phyloP scores from a whole-genome alignment of 192 early-diverging fungal species.

The Umbelopsis sp. region DNA sequence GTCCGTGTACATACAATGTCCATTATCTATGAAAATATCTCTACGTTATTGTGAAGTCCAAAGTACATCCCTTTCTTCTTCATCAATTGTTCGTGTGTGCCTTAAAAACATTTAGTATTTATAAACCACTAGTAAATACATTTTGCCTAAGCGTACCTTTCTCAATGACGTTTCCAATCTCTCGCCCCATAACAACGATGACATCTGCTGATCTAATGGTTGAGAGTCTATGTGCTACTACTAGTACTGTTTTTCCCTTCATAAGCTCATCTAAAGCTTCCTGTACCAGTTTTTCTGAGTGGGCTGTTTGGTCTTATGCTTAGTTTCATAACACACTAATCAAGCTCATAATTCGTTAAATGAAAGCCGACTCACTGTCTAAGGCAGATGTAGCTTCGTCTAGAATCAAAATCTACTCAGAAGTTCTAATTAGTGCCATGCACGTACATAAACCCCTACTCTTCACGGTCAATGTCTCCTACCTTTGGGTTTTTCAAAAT shows the following conservation, averaged over 20 bases:
- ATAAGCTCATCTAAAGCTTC: slow-evolving; percentile 71
- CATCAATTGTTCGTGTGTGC: slow-evolving; percentile 39
- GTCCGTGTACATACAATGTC: background rate
- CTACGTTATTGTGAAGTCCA: slow-evolving; percentile 31
- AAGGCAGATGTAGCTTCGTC: slow-evolving; percentile 82
- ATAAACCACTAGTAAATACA: background rate
- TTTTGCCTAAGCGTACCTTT: slow-evolving; percentile 31
- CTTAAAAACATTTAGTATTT: slow-evolving; percentile 9
- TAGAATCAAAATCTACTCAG: slow-evolving; percentile 65
- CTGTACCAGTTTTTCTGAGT: slow-evolving; percentile 74
- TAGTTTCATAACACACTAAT: background rate
- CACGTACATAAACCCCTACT: too few relatives aligned
- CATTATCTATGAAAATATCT: background rate
- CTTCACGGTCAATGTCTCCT: background rate
- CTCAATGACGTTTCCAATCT: slow-evolving; percentile 42
- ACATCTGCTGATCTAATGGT: slow-evolving; percentile 74
- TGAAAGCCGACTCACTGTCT: slow-evolving; percentile 47
- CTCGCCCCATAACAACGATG: slow-evolving; percentile 43
- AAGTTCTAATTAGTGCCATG: background rate
- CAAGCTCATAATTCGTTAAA: background rate
- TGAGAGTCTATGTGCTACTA: slow-evolving; percentile 82
- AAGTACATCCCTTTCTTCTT: slow-evolving; percentile 31
- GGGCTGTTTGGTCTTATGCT: slow-evolving; percentile 34
- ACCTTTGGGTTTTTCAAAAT: slow-evolving; percentile 61
- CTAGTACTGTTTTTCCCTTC: slow-evolving; percentile 78